Conservation (phyloP, 352 stramenopile genomes). For the Thalassiosira delicatula region DNA sequence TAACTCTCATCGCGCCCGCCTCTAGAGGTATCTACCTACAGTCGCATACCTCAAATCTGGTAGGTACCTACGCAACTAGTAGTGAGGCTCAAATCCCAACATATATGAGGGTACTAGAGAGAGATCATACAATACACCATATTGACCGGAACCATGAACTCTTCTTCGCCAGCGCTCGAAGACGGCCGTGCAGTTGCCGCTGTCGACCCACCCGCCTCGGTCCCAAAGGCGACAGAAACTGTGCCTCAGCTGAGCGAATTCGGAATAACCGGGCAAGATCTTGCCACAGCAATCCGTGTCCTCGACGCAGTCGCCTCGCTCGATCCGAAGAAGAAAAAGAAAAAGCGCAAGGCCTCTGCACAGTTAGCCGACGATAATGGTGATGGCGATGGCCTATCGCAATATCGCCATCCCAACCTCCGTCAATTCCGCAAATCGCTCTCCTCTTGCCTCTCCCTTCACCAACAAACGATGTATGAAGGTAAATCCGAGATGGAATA, state of each 20-base stretch:
- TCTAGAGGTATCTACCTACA: background rate
- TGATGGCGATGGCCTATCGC: constrained; percentile 47
- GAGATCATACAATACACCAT: background rate
- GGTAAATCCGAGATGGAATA: constrained; percentile 72
- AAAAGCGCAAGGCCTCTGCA: constrained; percentile 39
- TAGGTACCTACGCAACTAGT: too few relatives aligned
- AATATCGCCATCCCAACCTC: constrained; percentile 68
- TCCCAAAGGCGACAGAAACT: background rate
- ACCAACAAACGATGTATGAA: constrained; percentile 75
- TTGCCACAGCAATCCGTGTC: constrained; percentile 72
- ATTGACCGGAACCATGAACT: constrained; percentile 4
- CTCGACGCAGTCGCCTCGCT: constrained; percentile 68
- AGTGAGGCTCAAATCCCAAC: too few relatives aligned
- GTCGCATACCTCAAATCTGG: too few relatives aligned
- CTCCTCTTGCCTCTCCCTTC: constrained; percentile 67
- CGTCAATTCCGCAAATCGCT: constrained; percentile 79
- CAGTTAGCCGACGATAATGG: background rate
- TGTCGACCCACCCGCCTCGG: background rate
- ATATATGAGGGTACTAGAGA: too few relatives aligned
- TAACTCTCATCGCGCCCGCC: background rate
- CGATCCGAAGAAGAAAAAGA: constrained; percentile 60
- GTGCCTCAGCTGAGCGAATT: constrained; percentile 54
- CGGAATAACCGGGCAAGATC: constrained; percentile 67
- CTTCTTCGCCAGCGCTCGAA: background rate
- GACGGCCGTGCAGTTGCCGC: background rate